These are phyloP conservation scores for Lactifluus hygrophoroides DNA, from an alignment of 768 basidiomycete species.

Conservation along the genomic window DNA sequence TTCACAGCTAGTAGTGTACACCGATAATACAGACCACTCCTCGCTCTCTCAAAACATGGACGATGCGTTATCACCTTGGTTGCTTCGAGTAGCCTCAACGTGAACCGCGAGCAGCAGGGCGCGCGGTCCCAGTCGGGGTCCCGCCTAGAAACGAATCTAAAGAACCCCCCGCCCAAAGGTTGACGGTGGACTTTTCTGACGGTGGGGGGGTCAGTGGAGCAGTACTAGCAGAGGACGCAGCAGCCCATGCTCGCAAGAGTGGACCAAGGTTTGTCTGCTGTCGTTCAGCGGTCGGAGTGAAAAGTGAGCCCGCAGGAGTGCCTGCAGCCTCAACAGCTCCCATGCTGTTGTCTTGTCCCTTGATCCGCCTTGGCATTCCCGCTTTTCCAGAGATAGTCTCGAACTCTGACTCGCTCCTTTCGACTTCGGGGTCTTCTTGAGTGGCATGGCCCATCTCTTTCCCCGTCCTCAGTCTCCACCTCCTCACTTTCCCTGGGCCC, in stretches of 20 bases:
- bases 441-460: background rate
- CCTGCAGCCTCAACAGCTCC: background rate
- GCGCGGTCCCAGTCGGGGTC: too few species aligned
- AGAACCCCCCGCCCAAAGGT: background rate
- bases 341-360: background rate
- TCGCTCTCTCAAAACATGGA: background rate
- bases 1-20: too few species aligned
- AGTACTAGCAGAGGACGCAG: background rate
- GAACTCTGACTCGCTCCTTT: background rate
- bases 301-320: too few species aligned
- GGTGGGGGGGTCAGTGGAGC: background rate
- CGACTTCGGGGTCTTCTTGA: background rate
- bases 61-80: too few species aligned
- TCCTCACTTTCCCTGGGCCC: background rate
- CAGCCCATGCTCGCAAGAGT: background rate
- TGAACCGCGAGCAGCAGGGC: too few species aligned
- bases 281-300: background rate
- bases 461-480: background rate
- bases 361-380: background rate
- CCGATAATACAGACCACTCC: background rate
- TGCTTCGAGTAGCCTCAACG: too few species aligned
- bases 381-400: background rate
- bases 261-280: background rate
- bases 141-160: background rate
- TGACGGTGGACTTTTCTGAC: background rate